Conservation (phyloP, 2,329 filamentous ascomycete species). For the Pseudogymnoascus sp. region DNA sequence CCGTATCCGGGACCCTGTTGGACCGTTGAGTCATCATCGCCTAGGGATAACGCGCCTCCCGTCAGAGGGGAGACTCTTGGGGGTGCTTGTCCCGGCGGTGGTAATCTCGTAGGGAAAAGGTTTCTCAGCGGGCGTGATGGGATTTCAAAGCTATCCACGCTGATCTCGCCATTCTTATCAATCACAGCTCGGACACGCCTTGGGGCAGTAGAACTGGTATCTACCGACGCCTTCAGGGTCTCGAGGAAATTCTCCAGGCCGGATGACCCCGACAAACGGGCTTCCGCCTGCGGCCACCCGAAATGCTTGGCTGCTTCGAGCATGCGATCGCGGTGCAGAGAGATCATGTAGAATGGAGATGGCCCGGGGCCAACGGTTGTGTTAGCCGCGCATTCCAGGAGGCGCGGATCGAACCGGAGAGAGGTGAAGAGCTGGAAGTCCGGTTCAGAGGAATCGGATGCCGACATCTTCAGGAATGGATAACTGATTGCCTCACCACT, state of each 20-base stretch:
- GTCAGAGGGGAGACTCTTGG: constrained; percentile 22
- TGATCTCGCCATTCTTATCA: constrained; percentile 38
- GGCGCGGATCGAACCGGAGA: constrained; percentile 58
- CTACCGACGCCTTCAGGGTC: constrained; percentile 28
- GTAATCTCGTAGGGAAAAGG: constrained; percentile 50
- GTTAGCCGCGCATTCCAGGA: constrained; percentile 33
- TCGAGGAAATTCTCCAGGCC: constrained; percentile 38
- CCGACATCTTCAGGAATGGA: background rate
- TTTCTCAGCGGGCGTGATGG: constrained; percentile 38
- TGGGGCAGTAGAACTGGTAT: constrained; percentile 26
- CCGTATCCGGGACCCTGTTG: constrained; percentile 11
- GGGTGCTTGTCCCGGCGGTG: constrained; percentile 32
- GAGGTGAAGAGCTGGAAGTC: constrained; percentile 61
- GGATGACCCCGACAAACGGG: constrained; percentile 35
- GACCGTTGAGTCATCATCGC: constrained; percentile 15
- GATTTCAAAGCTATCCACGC: constrained; percentile 32
- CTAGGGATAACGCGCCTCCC: constrained; percentile 21
- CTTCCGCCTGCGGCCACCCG: constrained; percentile 42
- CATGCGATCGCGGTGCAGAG: constrained; percentile 70
- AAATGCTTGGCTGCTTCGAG: constrained; percentile 53
- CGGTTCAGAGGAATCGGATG: constrained; percentile 7
- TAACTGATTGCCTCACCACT: background rate
- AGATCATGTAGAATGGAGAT: constrained; percentile 70
- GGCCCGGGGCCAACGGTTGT: constrained; percentile 22
- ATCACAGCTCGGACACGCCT: constrained; percentile 50